Percentiles rank a stretch among this genome's conserved stretches.
Evolutionary conservation across 495 filamentous ascomycete species (phyloP).

Genomic region (Aspergillus indologenus): DNA sequence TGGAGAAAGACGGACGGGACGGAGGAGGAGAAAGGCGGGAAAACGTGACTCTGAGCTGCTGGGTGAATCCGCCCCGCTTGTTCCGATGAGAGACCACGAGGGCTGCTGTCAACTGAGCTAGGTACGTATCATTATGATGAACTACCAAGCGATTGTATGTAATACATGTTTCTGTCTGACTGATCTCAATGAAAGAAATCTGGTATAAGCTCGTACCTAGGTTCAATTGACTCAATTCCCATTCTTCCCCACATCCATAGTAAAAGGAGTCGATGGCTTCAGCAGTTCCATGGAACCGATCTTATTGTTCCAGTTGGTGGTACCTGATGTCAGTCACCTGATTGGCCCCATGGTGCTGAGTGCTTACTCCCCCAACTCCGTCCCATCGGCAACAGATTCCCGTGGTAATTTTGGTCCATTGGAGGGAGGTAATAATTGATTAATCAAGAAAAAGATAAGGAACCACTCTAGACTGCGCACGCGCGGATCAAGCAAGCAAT

Average conservation of each 20-base stretch:
- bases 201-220: neutral
- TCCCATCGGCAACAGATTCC: neutral
- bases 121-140: no score
- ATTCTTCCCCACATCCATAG: neutral
- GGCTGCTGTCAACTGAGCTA: slow-evolving; percentile 8
- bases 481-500: neutral
- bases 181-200: neutral
- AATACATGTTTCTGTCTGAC: slow-evolving; percentile 4
- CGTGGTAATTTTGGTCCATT: neutral
- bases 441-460: neutral
- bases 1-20: neutral
- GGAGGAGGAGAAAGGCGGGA: slow-evolving; percentile 10
- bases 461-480: neutral
- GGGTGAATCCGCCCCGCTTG: slow-evolving; percentile 16
- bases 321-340: neutral
- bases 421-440: neutral
- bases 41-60: slow-evolving; percentile 16
- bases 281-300: neutral
- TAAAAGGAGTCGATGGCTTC: neutral
- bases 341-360: no score
- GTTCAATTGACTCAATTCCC: no score
- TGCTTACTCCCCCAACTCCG: neutral
- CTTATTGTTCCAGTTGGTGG: neutral
- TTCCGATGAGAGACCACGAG: slow-evolving; percentile 24
- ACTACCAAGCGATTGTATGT: slow-evolving; percentile 16